These are phyloP conservation scores for Begonia masoniana DNA, from an alignment of 306 rosid species.

Conservation along the genomic window DNA sequence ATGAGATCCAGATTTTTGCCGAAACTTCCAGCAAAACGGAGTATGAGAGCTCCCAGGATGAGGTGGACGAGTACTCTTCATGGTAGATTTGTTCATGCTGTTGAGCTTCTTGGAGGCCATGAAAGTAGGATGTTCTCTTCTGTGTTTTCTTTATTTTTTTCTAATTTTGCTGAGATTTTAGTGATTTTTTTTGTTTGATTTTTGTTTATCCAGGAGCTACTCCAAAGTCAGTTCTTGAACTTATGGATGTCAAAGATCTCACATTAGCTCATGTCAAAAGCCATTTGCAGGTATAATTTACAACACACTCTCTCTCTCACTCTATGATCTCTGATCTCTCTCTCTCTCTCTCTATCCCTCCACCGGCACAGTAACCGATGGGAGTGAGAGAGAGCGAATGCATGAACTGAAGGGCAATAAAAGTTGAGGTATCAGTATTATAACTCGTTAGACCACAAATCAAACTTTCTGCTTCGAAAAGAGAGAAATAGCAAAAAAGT, in stretches of 20 bases:
- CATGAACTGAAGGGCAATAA: conserved; percentile 1
- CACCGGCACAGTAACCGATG: background rate
- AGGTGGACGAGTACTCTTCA: conserved; percentile 90
- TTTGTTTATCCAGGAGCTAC: conserved; percentile 65
- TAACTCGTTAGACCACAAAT: background rate
- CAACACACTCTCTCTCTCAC: background rate
- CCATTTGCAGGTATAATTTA: conserved; percentile 68
- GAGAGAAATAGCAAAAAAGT: conserved; percentile 2
- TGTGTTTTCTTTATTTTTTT: background rate
- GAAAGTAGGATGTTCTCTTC: conserved; percentile 32
- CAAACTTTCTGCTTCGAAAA: conserved; percentile 4
- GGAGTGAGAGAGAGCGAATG: conserved; percentile 9
- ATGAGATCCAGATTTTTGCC: conserved; percentile 78
- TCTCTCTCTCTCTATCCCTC: background rate
- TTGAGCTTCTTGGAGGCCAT: conserved; percentile 93
- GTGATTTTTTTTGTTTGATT: background rate
- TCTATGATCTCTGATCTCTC: background rate
- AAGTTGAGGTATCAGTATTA: conserved; percentile 6
- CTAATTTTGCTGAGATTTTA: too few relatives aligned
- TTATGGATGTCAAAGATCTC: conserved; percentile 97
- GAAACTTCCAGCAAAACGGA: conserved; percentile 58
- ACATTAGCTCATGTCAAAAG: conserved; percentile 95
- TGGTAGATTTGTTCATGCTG: conserved; percentile 83
- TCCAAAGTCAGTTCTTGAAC: conserved; percentile 92
- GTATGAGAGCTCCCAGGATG: conserved; percentile 95